A percentile compares a stretch with the other conserved stretches of the same genome.
phyloP scores from a whole-genome alignment of 176 grass and related monocot genomes.

The Thinopyrum elongatum region DNA sequence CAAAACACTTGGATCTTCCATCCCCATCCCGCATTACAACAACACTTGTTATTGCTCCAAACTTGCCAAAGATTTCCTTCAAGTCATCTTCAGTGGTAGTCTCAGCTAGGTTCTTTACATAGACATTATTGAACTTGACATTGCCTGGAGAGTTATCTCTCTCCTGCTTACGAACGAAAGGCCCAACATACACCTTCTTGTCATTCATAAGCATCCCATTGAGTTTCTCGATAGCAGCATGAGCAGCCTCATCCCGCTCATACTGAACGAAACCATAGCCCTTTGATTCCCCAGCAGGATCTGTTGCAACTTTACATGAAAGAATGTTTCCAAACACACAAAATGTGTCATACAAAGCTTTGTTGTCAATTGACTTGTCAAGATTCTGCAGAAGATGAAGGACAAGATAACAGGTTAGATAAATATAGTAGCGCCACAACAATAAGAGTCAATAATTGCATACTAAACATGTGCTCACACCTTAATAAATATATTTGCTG shows the following conservation, averaged over 20 bases:
- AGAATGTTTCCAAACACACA: conserved; percentile 82
- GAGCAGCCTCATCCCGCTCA: conserved; percentile 84
- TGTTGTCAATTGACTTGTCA: conserved; percentile 83
- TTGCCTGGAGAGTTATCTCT: conserved; percentile 54
- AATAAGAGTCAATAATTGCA: neutral
- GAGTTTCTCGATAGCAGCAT: conserved; percentile 73
- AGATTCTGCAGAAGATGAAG: conserved; percentile 66
- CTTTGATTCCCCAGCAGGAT: conserved; percentile 76
- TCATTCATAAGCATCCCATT: conserved; percentile 88
- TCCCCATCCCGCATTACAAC: conserved; percentile 87
- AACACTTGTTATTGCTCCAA: conserved; percentile 79
- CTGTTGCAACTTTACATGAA: conserved; percentile 93
- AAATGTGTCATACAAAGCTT: conserved; percentile 77
- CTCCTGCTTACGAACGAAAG: conserved; percentile 84
- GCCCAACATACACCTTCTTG: conserved; percentile 91
- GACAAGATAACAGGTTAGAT: neutral
- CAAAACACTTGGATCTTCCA: conserved; percentile 97
- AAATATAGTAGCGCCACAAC: neutral
- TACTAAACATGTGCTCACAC: conserved; percentile 17
- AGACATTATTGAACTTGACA: conserved; percentile 87
- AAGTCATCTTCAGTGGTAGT: conserved; percentile 74
- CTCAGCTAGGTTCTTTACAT: conserved; percentile 91
- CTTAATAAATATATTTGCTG: conserved; percentile 98
- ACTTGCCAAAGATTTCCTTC: conserved; percentile 81
- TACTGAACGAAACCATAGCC: conserved; percentile 98